phyloP scores from a whole-genome alignment of 1,139 yeast genomes.

The Scheffersomyces lignicola region DNA sequence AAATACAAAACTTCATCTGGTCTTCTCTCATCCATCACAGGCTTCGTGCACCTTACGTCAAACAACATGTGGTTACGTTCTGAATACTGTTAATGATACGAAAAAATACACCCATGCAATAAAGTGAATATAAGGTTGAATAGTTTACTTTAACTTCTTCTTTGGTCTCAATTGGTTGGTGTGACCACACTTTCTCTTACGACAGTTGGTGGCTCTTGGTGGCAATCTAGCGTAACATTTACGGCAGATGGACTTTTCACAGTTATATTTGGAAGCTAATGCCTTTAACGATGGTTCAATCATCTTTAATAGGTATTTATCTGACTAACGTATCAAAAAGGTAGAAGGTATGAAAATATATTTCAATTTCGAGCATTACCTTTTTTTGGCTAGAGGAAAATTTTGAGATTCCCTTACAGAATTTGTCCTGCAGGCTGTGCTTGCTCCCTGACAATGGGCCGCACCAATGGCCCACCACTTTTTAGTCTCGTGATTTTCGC shows the following conservation, averaged over 20 bases:
- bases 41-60: background rate
- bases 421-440: too few relatives aligned
- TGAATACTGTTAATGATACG: background rate
- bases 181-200: conserved; percentile 99
- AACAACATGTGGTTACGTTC: background rate
- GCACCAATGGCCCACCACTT: too few relatives aligned
- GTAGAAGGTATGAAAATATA: background rate
- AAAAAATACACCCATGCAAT: conserved; percentile 1
- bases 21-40: too few relatives aligned
- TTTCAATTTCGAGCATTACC: too few relatives aligned
- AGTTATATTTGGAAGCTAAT: conserved; percentile 99
- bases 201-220: conserved; percentile 99
- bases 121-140: conserved; percentile 12
- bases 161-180: conserved; percentile 99
- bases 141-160: conserved; percentile 95
- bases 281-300: conserved; percentile 99
- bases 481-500: too few relatives aligned
- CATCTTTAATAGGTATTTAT: conserved; percentile 40
- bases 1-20: conserved; percentile 1
- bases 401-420: too few relatives aligned
- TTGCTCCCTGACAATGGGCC: too few relatives aligned
- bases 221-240: conserved; percentile 99
- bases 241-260: conserved; percentile 99
- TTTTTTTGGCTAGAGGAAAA: too few relatives aligned
- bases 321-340: conserved; percentile 2